Percentiles rank a stretch among this genome's conserved stretches.
Conservation (phyloP, 148 eudicot genomes). For the Salicornia ramosissima region DNA sequence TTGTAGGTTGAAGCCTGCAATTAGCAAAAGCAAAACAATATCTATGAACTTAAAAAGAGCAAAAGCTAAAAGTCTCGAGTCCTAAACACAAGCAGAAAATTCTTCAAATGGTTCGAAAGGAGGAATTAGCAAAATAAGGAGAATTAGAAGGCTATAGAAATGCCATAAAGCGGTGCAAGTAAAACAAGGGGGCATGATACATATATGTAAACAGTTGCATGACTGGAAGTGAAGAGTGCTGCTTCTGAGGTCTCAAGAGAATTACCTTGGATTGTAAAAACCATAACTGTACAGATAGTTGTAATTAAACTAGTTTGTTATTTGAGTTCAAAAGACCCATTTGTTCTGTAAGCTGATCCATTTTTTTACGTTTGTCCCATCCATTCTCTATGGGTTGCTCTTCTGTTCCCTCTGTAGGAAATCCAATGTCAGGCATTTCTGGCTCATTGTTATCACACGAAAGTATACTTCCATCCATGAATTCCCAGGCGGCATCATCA, state of each 20-base stretch:
- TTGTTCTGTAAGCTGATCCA: slow-evolving; percentile 72
- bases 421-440: slow-evolving; percentile 39
- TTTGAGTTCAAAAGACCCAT: slow-evolving; percentile 66
- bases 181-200: neutral
- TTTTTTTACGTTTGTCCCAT: slow-evolving; percentile 45
- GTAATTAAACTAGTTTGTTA: slow-evolving; percentile 34
- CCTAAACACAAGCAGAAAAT: neutral
- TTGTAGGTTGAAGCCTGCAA: slow-evolving; percentile 14
- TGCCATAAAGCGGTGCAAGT: neutral
- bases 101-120: neutral
- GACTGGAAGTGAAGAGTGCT: neutral
- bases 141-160: neutral
- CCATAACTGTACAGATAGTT: slow-evolving; percentile 33
- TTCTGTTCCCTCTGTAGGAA: slow-evolving; percentile 28
- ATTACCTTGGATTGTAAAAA: slow-evolving; percentile 25
- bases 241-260: slow-evolving; percentile 7
- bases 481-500: slow-evolving; percentile 40
- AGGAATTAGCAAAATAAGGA: neutral
- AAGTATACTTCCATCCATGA: slow-evolving; percentile 31
- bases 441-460: slow-evolving; percentile 32
- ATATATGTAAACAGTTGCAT: neutral
- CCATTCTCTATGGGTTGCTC: slow-evolving; percentile 40
- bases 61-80: neutral
- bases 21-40: slow-evolving; percentile 4
- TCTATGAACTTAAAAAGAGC: slow-evolving; percentile 6